Percentiles rank a stretch among this genome's conserved stretches.
Evolutionary conservation across 345 rosid genomes (phyloP).

Genomic region (Pistacia atlantica): DNA sequence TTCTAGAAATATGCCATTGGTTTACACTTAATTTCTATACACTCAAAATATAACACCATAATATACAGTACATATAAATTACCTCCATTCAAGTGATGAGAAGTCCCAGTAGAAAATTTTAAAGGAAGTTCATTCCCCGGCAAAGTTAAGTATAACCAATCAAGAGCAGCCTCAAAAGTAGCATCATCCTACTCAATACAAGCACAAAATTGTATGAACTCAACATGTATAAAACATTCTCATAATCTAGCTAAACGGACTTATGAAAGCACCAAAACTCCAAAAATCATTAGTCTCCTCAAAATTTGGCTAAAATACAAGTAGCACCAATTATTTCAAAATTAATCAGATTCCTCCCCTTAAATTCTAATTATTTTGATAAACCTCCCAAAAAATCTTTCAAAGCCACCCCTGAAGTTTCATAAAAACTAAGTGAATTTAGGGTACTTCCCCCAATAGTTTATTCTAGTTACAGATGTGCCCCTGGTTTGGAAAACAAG

Average conservation of each 20-base stretch:
- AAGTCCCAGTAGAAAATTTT: slow-evolving; percentile 82
- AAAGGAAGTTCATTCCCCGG: slow-evolving; percentile 77
- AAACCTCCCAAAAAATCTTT: neutral
- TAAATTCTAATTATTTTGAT: neutral
- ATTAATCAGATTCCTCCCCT: neutral
- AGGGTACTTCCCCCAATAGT: too few species aligned
- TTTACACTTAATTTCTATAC: neutral
- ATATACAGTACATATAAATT: neutral
- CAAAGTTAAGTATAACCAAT: slow-evolving; percentile 89
- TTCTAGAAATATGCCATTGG: neutral
- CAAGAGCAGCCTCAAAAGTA: slow-evolving; percentile 82
- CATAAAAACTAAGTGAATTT: too few species aligned
- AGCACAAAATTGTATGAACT: slow-evolving; percentile 12
- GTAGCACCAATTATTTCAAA: neutral
- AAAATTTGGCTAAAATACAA: too few species aligned
- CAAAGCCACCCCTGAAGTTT: neutral
- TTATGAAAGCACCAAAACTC: neutral
- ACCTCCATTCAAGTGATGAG: slow-evolving; percentile 53
- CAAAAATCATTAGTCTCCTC: too few species aligned
- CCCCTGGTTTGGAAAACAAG: too few species aligned
- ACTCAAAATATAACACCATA: neutral
- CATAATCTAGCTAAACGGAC: neutral
- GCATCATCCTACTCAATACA: slow-evolving; percentile 64
- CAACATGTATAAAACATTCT: neutral
- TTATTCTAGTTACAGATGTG: too few species aligned